Conservation (phyloP, 306 rosid genomes). For the Ceratonia siliqua region DNA sequence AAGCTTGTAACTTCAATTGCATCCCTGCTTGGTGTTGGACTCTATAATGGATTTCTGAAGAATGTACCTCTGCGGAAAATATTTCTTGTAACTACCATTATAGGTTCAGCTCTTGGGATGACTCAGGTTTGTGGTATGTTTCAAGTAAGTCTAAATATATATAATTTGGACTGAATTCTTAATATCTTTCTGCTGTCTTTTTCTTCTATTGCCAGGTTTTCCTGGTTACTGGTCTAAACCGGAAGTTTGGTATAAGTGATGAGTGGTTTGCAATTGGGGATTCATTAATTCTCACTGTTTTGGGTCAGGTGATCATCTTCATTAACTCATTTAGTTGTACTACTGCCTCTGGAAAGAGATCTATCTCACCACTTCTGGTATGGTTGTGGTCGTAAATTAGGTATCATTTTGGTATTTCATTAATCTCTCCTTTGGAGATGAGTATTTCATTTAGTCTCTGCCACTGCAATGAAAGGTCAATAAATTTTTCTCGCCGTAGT, state of each 20-base stretch:
- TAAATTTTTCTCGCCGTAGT: background rate
- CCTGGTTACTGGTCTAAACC: constrained; percentile 88
- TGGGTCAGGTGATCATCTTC: constrained; percentile 69
- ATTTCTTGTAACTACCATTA: constrained; percentile 67
- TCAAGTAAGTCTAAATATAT: background rate
- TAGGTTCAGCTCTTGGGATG: constrained; percentile 92
- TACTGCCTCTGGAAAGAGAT: constrained; percentile 18
- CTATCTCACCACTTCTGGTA: constrained; percentile 5
- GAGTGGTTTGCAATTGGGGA: constrained; percentile 99
- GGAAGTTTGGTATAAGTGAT: constrained; percentile 77
- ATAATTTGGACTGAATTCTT: constrained; percentile 18
- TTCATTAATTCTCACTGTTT: constrained; percentile 90
- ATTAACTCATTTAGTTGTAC: constrained; percentile 26
- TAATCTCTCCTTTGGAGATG: constrained; percentile 24
- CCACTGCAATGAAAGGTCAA: background rate
- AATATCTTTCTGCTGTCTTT: constrained; percentile 3
- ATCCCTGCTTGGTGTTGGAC: constrained; percentile 87
- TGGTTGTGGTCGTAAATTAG: constrained; percentile 23
- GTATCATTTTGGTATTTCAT: constrained; percentile 24
- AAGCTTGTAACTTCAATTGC: constrained; percentile 95
- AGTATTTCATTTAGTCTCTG: constrained; percentile 13
- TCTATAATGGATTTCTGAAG: constrained; percentile 92
- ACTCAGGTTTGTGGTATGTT: constrained; percentile 67
- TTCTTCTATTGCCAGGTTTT: constrained; percentile 54
- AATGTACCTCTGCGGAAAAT: constrained; percentile 73